Evolutionary conservation across 495 filamentous ascomycete genomes (phyloP).

Genomic region (Penicillium robsamsonii): DNA sequence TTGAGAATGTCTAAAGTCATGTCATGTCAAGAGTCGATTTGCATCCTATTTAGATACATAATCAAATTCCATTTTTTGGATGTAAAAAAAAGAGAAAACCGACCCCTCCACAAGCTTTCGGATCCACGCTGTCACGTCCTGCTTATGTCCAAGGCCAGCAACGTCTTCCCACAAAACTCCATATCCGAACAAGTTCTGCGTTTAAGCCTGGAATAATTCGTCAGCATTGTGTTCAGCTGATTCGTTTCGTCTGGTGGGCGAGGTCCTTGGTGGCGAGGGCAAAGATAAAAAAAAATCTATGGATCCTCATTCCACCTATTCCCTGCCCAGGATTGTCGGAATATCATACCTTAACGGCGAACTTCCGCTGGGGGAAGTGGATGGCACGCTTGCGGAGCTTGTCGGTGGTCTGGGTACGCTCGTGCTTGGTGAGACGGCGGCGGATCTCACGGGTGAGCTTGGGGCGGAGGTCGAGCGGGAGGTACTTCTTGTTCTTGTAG

Average conservation of each 20-base stretch:
- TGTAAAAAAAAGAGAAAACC: conserved; percentile 41
- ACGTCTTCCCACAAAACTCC: conserved; percentile 42
- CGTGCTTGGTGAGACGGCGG: conserved; percentile 84
- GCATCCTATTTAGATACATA: conserved; percentile 49
- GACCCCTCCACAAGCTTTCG: conserved; percentile 37
- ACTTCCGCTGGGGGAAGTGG: conserved; percentile 99
- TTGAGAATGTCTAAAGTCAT: conserved; percentile 25
- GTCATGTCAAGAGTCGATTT: conserved; percentile 48
- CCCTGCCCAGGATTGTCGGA: not conserved
- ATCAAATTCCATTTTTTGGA: conserved; percentile 41
- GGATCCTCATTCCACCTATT: not conserved
- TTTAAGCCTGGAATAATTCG: conserved; percentile 39
- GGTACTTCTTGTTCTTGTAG: conserved; percentile 99
- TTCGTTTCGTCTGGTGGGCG: not conserved
- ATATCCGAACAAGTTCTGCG: conserved; percentile 40
- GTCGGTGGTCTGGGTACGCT: conserved; percentile 74
- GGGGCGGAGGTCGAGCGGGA: conserved; percentile 91
- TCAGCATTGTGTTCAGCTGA: conserved; percentile 6
- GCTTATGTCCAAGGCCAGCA: conserved; percentile 33
- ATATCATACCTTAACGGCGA: conserved; percentile 85
- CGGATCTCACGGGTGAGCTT: conserved; percentile 97
- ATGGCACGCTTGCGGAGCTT: conserved; percentile 90
- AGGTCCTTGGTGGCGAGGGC: not conserved
- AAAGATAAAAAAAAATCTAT: conserved; percentile 1
- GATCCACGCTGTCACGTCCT: conserved; percentile 38